phyloP scores from a whole-genome alignment of 2,329 filamentous ascomycete species.

The Aureobasidium sp. region DNA sequence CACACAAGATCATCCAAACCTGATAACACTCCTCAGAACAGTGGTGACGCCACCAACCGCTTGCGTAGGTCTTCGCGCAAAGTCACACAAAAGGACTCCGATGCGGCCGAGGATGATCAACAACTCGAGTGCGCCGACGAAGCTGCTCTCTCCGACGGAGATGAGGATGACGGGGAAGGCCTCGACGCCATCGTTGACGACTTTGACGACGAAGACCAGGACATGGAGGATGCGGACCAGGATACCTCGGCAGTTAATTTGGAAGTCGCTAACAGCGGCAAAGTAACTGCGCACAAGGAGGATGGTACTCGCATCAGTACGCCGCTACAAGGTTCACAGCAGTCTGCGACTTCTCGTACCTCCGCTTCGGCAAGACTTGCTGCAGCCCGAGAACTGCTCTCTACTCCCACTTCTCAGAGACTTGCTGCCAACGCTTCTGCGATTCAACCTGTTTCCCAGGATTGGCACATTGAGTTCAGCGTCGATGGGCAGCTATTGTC shows the following conservation, averaged over 20 bases:
- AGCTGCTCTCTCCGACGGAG: constrained; percentile 62
- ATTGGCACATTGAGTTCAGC: constrained; percentile 97
- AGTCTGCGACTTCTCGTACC: constrained; percentile 22
- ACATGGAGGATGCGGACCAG: constrained; percentile 60
- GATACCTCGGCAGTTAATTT: constrained; percentile 86
- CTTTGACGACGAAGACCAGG: constrained; percentile 72
- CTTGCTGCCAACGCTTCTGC: constrained; percentile 78
- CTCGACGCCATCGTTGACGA: constrained; percentile 87
- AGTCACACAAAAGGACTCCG: constrained; percentile 24
- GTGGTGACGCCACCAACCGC: constrained; percentile 14
- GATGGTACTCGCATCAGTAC: constrained; percentile 83
- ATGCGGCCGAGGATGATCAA: constrained; percentile 53
- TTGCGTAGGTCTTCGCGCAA: constrained; percentile 27
- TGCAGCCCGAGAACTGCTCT: constrained; percentile 28
- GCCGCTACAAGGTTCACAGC: constrained; percentile 54
- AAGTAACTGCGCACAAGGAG: constrained; percentile 83
- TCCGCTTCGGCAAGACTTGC: constrained; percentile 26
- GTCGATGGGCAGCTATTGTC: constrained; percentile 75
- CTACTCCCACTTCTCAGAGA: constrained; percentile 43
- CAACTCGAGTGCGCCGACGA: constrained; percentile 90
- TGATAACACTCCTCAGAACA: constrained; percentile 11
- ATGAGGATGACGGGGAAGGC: constrained; percentile 44
- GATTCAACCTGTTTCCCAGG: constrained; percentile 70
- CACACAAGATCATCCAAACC: constrained; percentile 2
- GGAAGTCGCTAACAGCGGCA: constrained; percentile 77